Evolutionary conservation across 345 rosid genomes (phyloP).

Genomic region (Rhizophora apiculata): DNA sequence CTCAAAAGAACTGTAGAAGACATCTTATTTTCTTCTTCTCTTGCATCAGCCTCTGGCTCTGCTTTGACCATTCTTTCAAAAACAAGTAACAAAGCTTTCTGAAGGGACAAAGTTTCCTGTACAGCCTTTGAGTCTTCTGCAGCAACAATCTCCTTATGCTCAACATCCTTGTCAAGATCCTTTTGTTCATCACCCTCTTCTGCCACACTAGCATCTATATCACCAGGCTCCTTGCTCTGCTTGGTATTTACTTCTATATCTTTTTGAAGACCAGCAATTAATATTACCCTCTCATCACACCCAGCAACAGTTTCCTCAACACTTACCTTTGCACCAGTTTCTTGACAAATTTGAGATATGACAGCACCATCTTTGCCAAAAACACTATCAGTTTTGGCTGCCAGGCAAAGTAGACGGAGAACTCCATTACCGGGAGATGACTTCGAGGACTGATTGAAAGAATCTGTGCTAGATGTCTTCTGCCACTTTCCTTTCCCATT

Average conservation of each 20-base stretch:
- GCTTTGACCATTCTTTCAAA: constrained; percentile 53
- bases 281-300: constrained; percentile 58
- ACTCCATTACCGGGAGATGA: constrained; percentile 17
- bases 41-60: constrained; percentile 31
- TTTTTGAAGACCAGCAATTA: constrained; percentile 32
- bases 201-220: constrained; percentile 17
- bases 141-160: constrained; percentile 29
- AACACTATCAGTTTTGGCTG: constrained; percentile 34
- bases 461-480: constrained; percentile 30
- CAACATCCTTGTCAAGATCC: constrained; percentile 22
- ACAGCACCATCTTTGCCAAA: constrained; percentile 39
- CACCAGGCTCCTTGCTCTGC: constrained; percentile 16
- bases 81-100: constrained; percentile 55
- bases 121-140: constrained; percentile 31
- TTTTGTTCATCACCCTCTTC: constrained; percentile 25
- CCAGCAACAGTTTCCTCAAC: constrained; percentile 52
- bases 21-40: constrained; percentile 35
- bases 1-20: constrained; percentile 35
- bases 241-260: constrained; percentile 24
- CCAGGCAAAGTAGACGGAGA: constrained; percentile 50
- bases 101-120: constrained; percentile 38
- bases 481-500: constrained; percentile 51
- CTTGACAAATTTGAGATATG: constrained; percentile 45
- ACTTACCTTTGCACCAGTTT: constrained; percentile 45
- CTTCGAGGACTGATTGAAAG: constrained; percentile 24